These are phyloP conservation scores for Collybia mongolica DNA, from an alignment of 768 basidiomycete genomes.

Conservation along the genomic window DNA sequence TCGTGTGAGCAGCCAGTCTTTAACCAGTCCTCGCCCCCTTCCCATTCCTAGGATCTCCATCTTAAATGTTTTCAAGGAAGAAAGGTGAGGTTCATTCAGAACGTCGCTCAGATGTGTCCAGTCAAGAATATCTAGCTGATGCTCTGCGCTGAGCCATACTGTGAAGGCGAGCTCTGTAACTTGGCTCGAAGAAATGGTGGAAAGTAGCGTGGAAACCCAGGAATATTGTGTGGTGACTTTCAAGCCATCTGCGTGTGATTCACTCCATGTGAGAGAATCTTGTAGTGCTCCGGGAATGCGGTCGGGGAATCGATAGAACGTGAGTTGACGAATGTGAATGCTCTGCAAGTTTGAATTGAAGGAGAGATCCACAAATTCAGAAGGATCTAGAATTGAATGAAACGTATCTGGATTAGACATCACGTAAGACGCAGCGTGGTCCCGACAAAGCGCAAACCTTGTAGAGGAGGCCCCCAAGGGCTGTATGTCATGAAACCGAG, in stretches of 20 bases:
- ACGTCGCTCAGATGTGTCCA: constrained; percentile 24
- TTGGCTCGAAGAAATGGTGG: constrained; percentile 17
- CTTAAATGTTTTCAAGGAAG: constrained; percentile 14
- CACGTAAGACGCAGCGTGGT: background rate
- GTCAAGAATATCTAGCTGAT: constrained; percentile 28
- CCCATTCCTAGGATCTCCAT: constrained; percentile 32
- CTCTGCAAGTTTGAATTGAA: constrained; percentile 22
- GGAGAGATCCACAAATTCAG: constrained; percentile 21
- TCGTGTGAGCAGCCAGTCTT: constrained; percentile 24
- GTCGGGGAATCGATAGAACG: constrained; percentile 30
- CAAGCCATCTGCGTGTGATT: background rate
- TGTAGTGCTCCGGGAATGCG: background rate
- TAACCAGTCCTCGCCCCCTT: constrained; percentile 20
- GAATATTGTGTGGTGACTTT: constrained; percentile 17
- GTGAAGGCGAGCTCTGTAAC: constrained; percentile 21
- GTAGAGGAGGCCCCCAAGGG: constrained; percentile 10
- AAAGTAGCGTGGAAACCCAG: constrained; percentile 27
- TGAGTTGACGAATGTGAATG: constrained; percentile 27
- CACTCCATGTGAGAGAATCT: constrained; percentile 1
- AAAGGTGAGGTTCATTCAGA: constrained; percentile 13
- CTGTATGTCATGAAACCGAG: constrained; percentile 24
- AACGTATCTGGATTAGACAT: background rate
- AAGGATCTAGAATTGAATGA: constrained; percentile 12
- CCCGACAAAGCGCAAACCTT: background rate
- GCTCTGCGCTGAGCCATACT: constrained; percentile 32